A percentile compares a stretch with the other conserved stretches of the same genome.
These are phyloP conservation scores for Aristolochia contorta DNA, from an alignment of 164 flowering plant genomes.

Conservation along the genomic window DNA sequence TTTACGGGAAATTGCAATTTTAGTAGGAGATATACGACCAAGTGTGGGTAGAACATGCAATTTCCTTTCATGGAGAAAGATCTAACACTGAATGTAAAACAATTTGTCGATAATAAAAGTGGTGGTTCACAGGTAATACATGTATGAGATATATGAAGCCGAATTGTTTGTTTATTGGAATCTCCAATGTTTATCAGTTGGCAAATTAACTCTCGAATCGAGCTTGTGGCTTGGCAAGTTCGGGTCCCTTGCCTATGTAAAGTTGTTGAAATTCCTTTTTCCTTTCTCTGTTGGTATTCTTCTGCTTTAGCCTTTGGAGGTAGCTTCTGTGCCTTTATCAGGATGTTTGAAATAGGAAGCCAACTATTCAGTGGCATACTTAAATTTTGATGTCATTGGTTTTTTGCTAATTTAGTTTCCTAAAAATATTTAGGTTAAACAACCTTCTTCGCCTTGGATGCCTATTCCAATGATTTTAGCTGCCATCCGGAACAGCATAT, in stretches of 20 bases:
- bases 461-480: constrained; percentile 46
- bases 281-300: constrained; percentile 2
- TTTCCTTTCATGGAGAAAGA: neutral
- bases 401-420: neutral
- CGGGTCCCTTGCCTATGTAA: neutral
- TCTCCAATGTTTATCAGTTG: neutral
- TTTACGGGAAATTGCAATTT: no score
- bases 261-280: constrained; percentile 3
- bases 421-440: constrained; percentile 8
- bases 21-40: no score
- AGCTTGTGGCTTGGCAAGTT: constrained; percentile 7
- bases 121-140: neutral
- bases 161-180: neutral
- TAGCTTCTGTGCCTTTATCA: neutral
- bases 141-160: neutral
- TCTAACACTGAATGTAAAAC: neutral
- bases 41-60: no score
- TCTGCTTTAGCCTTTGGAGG: neutral
- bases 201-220: constrained; percentile 3
- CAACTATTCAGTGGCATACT: neutral
- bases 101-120: neutral
- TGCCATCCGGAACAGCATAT: constrained; percentile 36
- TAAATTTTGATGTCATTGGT: no score
- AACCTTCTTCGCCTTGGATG: constrained; percentile 63
- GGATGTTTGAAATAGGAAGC: neutral